A percentile compares a stretch with the other conserved stretches of the same genome.
Conservation (phyloP, 495 filamentous ascomycete species). For the Tuber indicum region DNA sequence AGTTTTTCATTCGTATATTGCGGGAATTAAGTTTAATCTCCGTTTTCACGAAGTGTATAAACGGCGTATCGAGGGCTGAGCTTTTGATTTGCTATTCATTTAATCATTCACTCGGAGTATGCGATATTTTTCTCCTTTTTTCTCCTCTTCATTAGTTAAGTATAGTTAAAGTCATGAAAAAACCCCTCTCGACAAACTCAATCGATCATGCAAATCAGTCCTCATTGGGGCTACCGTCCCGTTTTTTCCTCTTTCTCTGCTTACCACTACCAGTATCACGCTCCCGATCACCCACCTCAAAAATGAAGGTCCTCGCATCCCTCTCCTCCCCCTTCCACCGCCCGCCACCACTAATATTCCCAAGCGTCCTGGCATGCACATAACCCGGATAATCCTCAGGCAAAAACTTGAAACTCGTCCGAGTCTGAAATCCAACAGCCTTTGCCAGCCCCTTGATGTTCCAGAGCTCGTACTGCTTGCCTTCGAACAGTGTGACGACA, state of each 20-base stretch:
- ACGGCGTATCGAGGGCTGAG: neutral
- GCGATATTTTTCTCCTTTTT: neutral
- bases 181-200: constrained; percentile 6
- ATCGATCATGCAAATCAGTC: constrained; percentile 45
- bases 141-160: neutral
- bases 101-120: constrained; percentile 1
- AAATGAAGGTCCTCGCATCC: constrained; percentile 68
- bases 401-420: constrained; percentile 70
- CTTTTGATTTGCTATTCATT: neutral
- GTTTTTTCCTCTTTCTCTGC: constrained; percentile 22
- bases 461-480: constrained; percentile 90
- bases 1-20: neutral
- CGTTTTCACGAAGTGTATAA: neutral
- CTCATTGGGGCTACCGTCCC: constrained; percentile 44
- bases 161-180: constrained; percentile 7
- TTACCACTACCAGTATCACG: constrained; percentile 40
- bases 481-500: constrained; percentile 83
- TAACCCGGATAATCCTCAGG: constrained; percentile 74
- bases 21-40: neutral
- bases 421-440: constrained; percentile 67
- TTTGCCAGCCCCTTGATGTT: constrained; percentile 80
- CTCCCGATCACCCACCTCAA: constrained; percentile 49
- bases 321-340: constrained; percentile 77
- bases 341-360: constrained; percentile 52
- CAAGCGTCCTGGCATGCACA: constrained; percentile 77